A percentile compares a stretch with the other conserved stretches of the same genome.
phyloP scores from a whole-genome alignment of 495 filamentous ascomycete species.

The Aspergillus baeticus region DNA sequence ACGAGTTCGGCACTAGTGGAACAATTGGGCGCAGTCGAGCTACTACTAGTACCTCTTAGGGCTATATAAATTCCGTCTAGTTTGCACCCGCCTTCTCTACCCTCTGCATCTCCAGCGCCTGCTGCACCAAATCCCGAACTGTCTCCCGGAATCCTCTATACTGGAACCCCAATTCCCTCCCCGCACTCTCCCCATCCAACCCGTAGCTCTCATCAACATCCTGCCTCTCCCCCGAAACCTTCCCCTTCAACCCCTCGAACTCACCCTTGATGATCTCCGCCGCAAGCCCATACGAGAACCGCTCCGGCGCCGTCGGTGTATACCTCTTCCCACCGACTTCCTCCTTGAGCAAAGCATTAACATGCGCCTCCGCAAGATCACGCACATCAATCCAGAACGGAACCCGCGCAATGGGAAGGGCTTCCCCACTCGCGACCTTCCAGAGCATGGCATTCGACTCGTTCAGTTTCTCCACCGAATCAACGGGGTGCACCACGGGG shows the following conservation, averaged over 20 bases:
- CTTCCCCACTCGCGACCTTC: constrained; percentile 29
- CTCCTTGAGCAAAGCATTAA: constrained; percentile 31
- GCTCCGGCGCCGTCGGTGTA: constrained; percentile 30
- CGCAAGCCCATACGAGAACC: constrained; percentile 40
- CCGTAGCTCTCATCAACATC: constrained; percentile 22
- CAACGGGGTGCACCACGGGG: constrained; percentile 38
- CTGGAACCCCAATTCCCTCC: constrained; percentile 35
- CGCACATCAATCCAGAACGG: constrained; percentile 46
- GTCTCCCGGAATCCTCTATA: constrained; percentile 41
- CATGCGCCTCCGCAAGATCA: constrained; percentile 43
- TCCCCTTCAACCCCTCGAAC: constrained; percentile 28
- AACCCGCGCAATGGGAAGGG: constrained; percentile 31
- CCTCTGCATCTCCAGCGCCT: neutral
- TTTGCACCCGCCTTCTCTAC: neutral
- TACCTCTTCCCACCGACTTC: constrained; percentile 39
- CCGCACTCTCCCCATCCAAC: constrained; percentile 42
- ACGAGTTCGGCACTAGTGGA: no score
- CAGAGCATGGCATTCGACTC: constrained; percentile 27
- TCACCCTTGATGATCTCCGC: constrained; percentile 33
- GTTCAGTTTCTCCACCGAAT: constrained; percentile 30
- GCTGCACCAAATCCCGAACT: constrained; percentile 20
- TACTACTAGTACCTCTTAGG: no score
- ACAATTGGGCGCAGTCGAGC: no score
- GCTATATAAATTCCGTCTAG: neutral
- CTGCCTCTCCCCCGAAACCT: constrained; percentile 29